phyloP scores from a whole-genome alignment of 495 filamentous ascomycete genomes.

The Xylaria cubensis region DNA sequence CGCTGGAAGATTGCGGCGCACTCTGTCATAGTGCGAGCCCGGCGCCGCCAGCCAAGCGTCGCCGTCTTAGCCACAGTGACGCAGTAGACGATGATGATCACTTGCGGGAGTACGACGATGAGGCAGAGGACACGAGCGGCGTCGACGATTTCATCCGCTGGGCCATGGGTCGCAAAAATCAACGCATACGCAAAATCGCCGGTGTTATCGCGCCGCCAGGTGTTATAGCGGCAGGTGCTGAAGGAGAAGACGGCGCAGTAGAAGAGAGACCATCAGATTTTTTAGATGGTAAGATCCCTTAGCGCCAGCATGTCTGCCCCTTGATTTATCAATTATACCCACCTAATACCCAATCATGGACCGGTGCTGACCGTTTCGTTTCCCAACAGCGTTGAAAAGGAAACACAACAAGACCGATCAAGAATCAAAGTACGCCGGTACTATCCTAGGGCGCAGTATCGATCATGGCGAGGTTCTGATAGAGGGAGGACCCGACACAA shows the following conservation, averaged over 20 bases:
- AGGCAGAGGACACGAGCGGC: conserved; percentile 75
- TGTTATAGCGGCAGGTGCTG: conserved; percentile 17
- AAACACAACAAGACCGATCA: conserved; percentile 83
- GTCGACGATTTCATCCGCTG: conserved; percentile 76
- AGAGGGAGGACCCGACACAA: conserved; percentile 73
- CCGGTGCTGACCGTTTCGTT: not conserved
- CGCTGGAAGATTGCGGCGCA: conserved; percentile 75
- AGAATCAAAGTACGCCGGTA: conserved; percentile 80
- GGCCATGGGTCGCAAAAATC: conserved; percentile 70
- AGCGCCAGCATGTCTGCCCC: not conserved
- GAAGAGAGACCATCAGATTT: conserved; percentile 68
- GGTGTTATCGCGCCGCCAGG: conserved; percentile 59
- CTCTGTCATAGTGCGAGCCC: conserved; percentile 58
- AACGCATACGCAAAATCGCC: conserved; percentile 68
- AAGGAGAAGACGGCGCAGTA: conserved; percentile 31
- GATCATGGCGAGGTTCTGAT: conserved; percentile 72
- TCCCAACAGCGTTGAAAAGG: conserved; percentile 68
- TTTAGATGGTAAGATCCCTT: conserved; percentile 60
- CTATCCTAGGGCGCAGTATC: conserved; percentile 71
- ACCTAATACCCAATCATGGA: conserved; percentile 10
- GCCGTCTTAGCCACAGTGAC: conserved; percentile 18
- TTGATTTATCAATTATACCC: not conserved
- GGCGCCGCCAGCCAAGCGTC: conserved; percentile 42
- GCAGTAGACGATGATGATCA: conserved; percentile 29
- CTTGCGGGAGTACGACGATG: conserved; percentile 25